Conservation (phyloP, 1,284 basidiomycete genomes). For the Mrakiaceae sp. region DNA sequence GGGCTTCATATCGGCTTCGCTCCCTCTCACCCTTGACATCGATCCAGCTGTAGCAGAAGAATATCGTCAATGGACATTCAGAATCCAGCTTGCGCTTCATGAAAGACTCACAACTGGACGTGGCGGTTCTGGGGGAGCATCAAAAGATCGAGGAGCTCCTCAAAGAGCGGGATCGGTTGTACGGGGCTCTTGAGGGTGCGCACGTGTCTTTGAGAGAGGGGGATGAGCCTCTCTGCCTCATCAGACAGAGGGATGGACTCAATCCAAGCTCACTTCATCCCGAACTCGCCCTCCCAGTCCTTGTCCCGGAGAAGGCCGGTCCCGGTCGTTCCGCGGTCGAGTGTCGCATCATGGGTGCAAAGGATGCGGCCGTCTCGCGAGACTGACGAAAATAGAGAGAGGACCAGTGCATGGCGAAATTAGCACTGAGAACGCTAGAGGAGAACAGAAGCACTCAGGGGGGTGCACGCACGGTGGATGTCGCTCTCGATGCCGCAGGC, state of each 20-base stretch:
- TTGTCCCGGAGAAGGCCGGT: conserved; percentile 41
- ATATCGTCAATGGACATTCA: no score
- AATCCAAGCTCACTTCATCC: conserved; percentile 28
- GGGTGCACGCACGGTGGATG: conserved; percentile 7
- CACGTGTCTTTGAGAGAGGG: conserved; percentile 43
- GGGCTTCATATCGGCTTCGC: no score
- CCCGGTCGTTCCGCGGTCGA: conserved; percentile 46
- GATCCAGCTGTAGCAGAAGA: conserved; percentile 47
- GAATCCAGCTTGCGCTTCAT: background rate
- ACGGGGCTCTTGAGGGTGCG: conserved; percentile 68
- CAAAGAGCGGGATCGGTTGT: conserved; percentile 79
- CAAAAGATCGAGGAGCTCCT: conserved; percentile 65
- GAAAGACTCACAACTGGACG: background rate
- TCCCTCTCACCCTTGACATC: conserved; percentile 53
- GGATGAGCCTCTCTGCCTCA: no score
- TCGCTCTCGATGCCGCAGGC: conserved; percentile 85
- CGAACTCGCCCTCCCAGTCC: conserved; percentile 33
- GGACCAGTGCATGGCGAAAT: conserved; percentile 86
- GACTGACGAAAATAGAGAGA: background rate
- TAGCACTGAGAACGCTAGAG: conserved; percentile 80
- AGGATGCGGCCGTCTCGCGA: conserved; percentile 2
- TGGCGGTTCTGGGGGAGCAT: conserved; percentile 41
- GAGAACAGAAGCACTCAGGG: conserved; percentile 55
- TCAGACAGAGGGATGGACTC: no score
- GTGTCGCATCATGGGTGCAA: conserved; percentile 47